Percentiles rank a stretch among this genome's conserved stretches.
These are phyloP conservation scores for Neurospora africana DNA, from an alignment of 495 filamentous ascomycete genomes.

Conservation along the genomic window DNA sequence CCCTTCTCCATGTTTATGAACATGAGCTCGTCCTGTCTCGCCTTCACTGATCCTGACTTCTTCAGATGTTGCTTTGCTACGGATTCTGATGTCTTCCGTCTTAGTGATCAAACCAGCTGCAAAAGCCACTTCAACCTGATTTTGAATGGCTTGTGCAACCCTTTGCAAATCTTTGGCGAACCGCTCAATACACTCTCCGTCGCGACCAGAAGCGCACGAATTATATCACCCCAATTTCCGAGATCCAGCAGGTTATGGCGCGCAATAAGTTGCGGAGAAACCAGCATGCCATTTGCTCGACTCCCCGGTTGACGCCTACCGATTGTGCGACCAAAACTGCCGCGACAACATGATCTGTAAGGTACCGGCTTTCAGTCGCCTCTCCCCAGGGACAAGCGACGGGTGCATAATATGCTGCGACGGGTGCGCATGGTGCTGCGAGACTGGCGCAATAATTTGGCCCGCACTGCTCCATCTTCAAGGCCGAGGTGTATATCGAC, in stretches of 20 bases:
- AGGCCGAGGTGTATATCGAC: slow-evolving; percentile 10
- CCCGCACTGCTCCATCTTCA: background rate
- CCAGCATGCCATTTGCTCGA: background rate
- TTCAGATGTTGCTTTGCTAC: background rate
- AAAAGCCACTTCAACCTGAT: background rate
- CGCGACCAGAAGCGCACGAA: background rate
- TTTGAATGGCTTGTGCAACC: background rate
- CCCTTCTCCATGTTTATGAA: background rate
- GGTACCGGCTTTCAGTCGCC: background rate
- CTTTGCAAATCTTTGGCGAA: background rate
- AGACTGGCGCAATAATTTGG: slow-evolving; percentile 2
- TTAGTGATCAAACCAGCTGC: background rate
- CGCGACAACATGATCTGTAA: background rate
- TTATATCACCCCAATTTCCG: background rate
- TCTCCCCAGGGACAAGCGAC: background rate
- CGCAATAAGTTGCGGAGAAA: background rate
- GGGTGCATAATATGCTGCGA: slow-evolving; percentile 13
- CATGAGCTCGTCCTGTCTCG: background rate
- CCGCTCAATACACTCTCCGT: background rate
- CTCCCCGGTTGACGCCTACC: background rate
- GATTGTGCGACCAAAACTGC: background rate
- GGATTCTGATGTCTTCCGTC: background rate
- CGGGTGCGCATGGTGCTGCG: slow-evolving; percentile 14
- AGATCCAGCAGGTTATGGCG: background rate
- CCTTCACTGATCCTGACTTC: background rate